These are phyloP conservation scores for Phytopythium delawarense DNA, from an alignment of 352 stramenopile species.

Conservation along the genomic window DNA sequence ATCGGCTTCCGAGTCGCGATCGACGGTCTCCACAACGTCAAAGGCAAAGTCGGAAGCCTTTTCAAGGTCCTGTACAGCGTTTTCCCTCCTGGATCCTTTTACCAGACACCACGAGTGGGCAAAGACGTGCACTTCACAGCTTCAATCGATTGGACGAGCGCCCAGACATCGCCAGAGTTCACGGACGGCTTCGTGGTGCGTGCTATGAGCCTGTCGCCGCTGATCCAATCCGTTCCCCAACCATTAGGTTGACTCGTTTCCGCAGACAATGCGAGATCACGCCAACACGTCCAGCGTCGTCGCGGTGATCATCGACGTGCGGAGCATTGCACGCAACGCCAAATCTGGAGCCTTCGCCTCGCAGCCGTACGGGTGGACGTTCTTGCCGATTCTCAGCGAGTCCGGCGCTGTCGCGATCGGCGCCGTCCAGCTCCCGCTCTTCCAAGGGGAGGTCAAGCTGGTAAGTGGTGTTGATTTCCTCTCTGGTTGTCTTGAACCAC, in stretches of 20 bases:
- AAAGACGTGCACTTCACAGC: slow-evolving; percentile 57
- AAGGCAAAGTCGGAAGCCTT: slow-evolving; percentile 35
- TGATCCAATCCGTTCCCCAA: neutral
- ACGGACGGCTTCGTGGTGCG: slow-evolving; percentile 50
- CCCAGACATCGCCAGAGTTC: slow-evolving; percentile 51
- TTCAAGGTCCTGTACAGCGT: slow-evolving; percentile 59
- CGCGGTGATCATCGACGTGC: slow-evolving; percentile 55
- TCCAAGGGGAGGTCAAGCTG: slow-evolving; percentile 55
- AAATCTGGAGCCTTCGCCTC: slow-evolving; percentile 44
- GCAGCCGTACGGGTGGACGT: slow-evolving; percentile 59
- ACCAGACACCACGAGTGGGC: slow-evolving; percentile 49
- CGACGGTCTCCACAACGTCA: slow-evolving; percentile 65
- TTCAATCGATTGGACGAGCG: slow-evolving; percentile 54
- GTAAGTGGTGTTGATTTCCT: slow-evolving; percentile 14
- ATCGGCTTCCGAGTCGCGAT: slow-evolving; percentile 68
- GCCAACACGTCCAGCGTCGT: slow-evolving; percentile 17
- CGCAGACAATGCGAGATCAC: slow-evolving; percentile 44
- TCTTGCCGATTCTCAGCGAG: slow-evolving; percentile 44
- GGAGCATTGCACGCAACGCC: slow-evolving; percentile 29
- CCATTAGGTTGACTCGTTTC: neutral
- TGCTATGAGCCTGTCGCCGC: neutral
- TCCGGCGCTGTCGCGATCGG: slow-evolving; percentile 28
- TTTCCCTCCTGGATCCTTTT: slow-evolving; percentile 54
- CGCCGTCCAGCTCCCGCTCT: slow-evolving; percentile 56
- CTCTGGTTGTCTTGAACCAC: neutral